These are phyloP conservation scores for Basipetospora chlamydospora DNA, from an alignment of 2,329 filamentous ascomycete genomes.

Conservation along the genomic window DNA sequence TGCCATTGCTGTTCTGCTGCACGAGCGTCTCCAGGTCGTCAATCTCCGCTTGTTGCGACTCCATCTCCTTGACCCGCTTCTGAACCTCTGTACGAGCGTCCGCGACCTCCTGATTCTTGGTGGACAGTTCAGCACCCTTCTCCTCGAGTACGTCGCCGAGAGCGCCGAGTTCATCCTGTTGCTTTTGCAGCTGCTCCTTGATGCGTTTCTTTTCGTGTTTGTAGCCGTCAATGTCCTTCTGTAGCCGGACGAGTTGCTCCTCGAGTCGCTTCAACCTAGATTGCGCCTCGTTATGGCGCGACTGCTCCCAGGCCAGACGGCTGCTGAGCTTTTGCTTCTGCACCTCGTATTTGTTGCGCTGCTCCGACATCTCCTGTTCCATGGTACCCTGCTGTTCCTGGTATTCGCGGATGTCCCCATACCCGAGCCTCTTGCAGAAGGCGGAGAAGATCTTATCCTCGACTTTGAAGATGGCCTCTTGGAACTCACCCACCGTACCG, in stretches of 20 bases:
- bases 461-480: conserved; percentile 56
- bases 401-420: conserved; percentile 80
- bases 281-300: conserved; percentile 41
- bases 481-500: conserved; percentile 35
- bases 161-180: conserved; percentile 63
- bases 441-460: conserved; percentile 76
- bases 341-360: conserved; percentile 72
- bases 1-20: conserved; percentile 69
- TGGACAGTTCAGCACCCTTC: conserved; percentile 50
- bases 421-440: conserved; percentile 80
- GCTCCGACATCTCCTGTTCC: conserved; percentile 79
- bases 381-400: conserved; percentile 84
- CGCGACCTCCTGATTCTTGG: conserved; percentile 62
- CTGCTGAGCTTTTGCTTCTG: conserved; percentile 64
- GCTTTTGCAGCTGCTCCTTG: conserved; percentile 54
- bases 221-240: conserved; percentile 55
- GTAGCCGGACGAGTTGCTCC: conserved; percentile 49
- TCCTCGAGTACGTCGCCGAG: conserved; percentile 58
- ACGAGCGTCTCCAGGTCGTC: conserved; percentile 69
- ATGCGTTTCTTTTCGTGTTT: conserved; percentile 60
- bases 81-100: conserved; percentile 68
- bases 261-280: conserved; percentile 56
- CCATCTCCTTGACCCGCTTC: conserved; percentile 72
- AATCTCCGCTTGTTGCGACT: conserved; percentile 57
- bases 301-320: conserved; percentile 41